Conservation (phyloP, 23 red algal genomes). For the Pyropia haitanensis region DNA sequence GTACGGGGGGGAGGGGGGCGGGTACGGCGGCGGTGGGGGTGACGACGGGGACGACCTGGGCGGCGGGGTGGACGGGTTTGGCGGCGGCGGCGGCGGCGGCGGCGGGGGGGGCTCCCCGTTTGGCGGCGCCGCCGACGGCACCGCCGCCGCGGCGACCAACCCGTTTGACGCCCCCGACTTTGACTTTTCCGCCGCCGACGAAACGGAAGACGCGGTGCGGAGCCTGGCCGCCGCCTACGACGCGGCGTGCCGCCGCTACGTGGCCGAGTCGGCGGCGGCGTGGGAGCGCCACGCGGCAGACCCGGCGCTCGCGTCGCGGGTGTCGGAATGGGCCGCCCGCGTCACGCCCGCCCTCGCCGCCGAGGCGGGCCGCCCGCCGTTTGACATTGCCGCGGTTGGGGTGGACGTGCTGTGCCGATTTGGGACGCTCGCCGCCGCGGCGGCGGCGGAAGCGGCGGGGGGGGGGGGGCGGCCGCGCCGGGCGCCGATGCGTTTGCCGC, state of each 20-base stretch:
- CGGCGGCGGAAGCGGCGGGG: too few species aligned
- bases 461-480: too few species aligned
- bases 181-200: not conserved
- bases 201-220: not conserved
- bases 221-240: conserved; percentile 33
- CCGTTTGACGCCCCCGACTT: conserved; percentile 1
- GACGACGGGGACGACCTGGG: not conserved
- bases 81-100: not conserved
- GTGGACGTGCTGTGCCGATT: too few species aligned
- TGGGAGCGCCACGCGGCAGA: conserved; percentile 49
- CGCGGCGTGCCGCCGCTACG: conserved; percentile 28
- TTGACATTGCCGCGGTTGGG: conserved; percentile 17
- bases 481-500: too few species aligned
- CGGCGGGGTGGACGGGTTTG: not conserved
- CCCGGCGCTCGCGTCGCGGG: conserved; percentile 16
- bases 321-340: conserved; percentile 22
- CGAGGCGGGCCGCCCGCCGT: conserved; percentile 34
- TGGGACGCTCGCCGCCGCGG: too few species aligned
- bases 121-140: not conserved
- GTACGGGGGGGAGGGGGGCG: not conserved
- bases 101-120: not conserved
- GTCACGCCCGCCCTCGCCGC: conserved; percentile 41
- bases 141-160: too few species aligned
- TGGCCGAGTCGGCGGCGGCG: conserved; percentile 20
- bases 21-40: not conserved